Evolutionary conservation across 176 grass and related monocot genomes (phyloP).

Genomic region (Dactylis glomerata): DNA sequence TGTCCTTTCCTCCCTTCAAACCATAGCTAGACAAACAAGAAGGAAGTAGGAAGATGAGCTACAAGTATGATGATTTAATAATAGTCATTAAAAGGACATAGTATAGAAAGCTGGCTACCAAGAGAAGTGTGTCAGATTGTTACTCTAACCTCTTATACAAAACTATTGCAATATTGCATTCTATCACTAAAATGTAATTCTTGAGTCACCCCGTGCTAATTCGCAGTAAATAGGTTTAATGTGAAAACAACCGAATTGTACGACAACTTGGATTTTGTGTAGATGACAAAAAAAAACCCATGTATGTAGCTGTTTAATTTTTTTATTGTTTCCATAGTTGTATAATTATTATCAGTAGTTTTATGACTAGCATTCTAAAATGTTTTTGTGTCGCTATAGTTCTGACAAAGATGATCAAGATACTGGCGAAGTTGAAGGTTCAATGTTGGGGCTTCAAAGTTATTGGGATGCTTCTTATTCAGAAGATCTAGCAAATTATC

Average conservation of each 20-base stretch:
- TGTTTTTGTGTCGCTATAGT: conserved; percentile 32
- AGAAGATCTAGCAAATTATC: conserved; percentile 96
- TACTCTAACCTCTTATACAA: neutral
- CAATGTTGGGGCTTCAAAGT: conserved; percentile 84
- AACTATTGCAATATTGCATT: neutral
- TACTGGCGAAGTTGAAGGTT: conserved; percentile 67
- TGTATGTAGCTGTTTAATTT: neutral
- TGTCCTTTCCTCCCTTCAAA: neutral
- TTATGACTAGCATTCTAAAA: neutral
- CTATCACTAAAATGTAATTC: neutral
- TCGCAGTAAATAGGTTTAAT: neutral
- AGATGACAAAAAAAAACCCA: neutral
- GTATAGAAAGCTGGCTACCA: neutral
- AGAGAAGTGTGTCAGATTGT: neutral
- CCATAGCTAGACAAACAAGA: neutral
- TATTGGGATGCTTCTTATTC: conserved; percentile 93
- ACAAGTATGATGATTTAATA: neutral
- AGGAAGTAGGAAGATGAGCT: neutral
- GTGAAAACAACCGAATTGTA: neutral
- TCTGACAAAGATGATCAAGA: conserved; percentile 87
- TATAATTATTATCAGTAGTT: neutral
- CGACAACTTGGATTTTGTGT: neutral
- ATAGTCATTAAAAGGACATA: neutral
- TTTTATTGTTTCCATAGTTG: neutral
- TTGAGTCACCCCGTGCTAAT: neutral